Base-by-base conservation (phyloP, 2,329 filamentous ascomycete species). In the Claviceps lovelessii region DNA sequence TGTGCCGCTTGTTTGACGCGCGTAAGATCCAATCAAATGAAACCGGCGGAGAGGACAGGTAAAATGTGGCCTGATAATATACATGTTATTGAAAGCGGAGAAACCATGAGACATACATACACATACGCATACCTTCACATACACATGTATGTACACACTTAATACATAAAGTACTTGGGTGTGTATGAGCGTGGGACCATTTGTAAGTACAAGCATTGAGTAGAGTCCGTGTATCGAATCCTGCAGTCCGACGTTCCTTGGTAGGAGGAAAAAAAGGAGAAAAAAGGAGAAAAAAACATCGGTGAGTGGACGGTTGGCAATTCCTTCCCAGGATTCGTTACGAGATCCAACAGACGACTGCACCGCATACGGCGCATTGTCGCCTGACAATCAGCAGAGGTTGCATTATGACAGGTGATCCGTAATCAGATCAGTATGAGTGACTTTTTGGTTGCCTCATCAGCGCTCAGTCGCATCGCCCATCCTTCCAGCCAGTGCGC, bases 401-500 rank as follows among this genome's bases (percentile, higher is more conserved):
- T 29, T 19, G 49, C 28, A 33, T 44, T 5, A 19, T 33, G 23
- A 35, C 23, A 28, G 28, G 6, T 19, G 23, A 11, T n/a, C 9
- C 13, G 6, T n/a, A 9, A 17, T 19, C 37, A 41, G 4, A 13
- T 15, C 19, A 28, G 19, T 9, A 8, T 39, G 48, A 39, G 48
- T n/a, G 48, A 39, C 15, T 44, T 33, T 23, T 23, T 23, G 31
- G 13, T 37, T 23, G 42, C 7, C 5, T 15, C 41, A 19, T 11
- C 11, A 23, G 17, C 19, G 11, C 62, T 65, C 58, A 82, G 59
- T 81, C 80, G 61, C 81, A 84, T 3, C 78, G 74, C 35, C 81
- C 81, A 63, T 84, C 84, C 67, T 80, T 81, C 85, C 87, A 96
- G 0, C 93, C 93, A 1, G 86, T 93, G 71, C 86, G 78, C 93